These are phyloP conservation scores for Dioscorea dumetorum DNA, from an alignment of 106 monocot genomes.

Conservation along the genomic window DNA sequence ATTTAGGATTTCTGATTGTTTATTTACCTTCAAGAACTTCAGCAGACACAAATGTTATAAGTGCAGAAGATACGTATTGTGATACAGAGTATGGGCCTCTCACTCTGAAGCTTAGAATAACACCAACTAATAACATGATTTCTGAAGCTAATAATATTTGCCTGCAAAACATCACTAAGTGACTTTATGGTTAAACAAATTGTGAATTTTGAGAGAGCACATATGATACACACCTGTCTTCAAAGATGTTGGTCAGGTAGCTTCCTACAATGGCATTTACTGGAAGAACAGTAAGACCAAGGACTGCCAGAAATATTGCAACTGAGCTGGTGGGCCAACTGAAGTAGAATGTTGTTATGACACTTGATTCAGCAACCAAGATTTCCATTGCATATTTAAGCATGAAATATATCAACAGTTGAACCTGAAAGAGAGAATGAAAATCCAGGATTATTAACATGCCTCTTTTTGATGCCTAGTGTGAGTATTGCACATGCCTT, in stretches of 20 bases:
- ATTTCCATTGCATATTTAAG: slow-evolving; percentile 55
- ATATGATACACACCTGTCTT: slow-evolving; percentile 30
- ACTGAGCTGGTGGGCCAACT: slow-evolving; percentile 39
- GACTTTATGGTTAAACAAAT: too few species aligned
- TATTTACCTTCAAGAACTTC: slow-evolving; percentile 95
- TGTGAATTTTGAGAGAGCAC: too few species aligned
- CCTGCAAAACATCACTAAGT: slow-evolving; percentile 19
- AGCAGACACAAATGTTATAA: slow-evolving; percentile 82
- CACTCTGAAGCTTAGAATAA: slow-evolving; percentile 71
- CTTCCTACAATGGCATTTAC: slow-evolving; percentile 46
- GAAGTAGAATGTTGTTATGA: slow-evolving; percentile 38
- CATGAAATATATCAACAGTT: slow-evolving; percentile 50
- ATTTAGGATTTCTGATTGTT: background rate
- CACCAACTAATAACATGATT: slow-evolving; percentile 64
- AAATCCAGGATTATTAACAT: background rate
- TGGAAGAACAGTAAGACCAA: slow-evolving; percentile 49
- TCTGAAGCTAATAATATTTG: slow-evolving; percentile 83
- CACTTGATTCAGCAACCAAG: slow-evolving; percentile 44
- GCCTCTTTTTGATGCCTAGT: background rate
- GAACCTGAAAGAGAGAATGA: slow-evolving; percentile 16
- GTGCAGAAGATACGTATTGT: slow-evolving; percentile 78
- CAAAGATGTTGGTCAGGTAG: slow-evolving; percentile 38
- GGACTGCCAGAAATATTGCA: slow-evolving; percentile 35
- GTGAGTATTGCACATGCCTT: slow-evolving; percentile 16
- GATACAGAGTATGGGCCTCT: slow-evolving; percentile 49